Base-by-base conservation (phyloP, 2,329 filamentous ascomycete genomes). In the Leptodontidium sp. region DNA sequence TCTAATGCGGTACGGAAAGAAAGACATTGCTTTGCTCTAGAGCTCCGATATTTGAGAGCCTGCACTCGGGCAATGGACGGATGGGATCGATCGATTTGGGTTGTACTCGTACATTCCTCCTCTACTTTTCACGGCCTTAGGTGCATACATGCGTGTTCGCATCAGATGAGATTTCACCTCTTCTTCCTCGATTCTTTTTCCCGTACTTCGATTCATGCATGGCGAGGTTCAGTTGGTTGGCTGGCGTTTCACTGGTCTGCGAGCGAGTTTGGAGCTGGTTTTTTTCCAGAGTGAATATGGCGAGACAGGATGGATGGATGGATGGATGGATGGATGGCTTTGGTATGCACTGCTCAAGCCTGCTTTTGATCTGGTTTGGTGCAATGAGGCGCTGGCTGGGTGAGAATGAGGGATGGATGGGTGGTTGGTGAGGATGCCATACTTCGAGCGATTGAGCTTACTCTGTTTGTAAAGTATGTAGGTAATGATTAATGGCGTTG, bases 91-190 rank as follows among this genome's bases (percentile, higher is more conserved):
- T n/a, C 21, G 38, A 43, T n/a, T 24, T 2, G 5, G 38, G n/a
- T 40, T 43, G 65, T 68, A 63, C 61, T 53, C 61, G 15, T 35
- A 62, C 43, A 61, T 14, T 47, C 24, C 17, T 21, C 2, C 43
- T 49, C 29, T 35, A 21, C 8, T 21, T 32, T 35, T 62, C 24
- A 49, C 40, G 24, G 59, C 43, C 45, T 35, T 32, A 2, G 43
- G 26, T 50, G 59, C 43, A n/a, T 35, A 15, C 24, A 9, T 40
- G 29, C 15, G 9, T 11, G 8, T 38, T 35, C 35, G 12, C 43
- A 32, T 35, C 43, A 35, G 14, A 35, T 57, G 52, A 32, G 50
- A 15, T n/a, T 29, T 24, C 6, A 1, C 21, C 15, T 12, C 26
- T 8, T n/a, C 9, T 24, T 6, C 21, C n/a, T 43, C n/a, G 14